phyloP scores from a whole-genome alignment of 2,329 filamentous ascomycete species.

The Plectosphaerella cucumerina region DNA sequence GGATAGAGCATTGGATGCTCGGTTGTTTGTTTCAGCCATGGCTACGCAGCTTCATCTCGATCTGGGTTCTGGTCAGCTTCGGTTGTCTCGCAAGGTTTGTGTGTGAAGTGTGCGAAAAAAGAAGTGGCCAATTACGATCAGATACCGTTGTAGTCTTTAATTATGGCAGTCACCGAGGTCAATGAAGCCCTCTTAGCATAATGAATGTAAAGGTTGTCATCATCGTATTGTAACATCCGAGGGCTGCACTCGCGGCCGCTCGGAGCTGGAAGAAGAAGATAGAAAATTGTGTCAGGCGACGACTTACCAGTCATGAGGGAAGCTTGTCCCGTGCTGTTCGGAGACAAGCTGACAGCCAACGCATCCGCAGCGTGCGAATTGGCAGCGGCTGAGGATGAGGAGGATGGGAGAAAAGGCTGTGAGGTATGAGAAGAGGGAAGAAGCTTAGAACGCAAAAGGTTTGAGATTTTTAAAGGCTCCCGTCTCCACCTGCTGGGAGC shows the following conservation, averaged over 20 bases:
- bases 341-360: neutral
- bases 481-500: no score
- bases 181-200: constrained; percentile 58
- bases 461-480: neutral
- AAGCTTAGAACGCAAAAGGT: neutral
- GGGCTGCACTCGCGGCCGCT: neutral
- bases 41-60: constrained; percentile 41
- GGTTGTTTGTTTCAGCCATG: constrained; percentile 33
- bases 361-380: neutral
- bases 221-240: constrained; percentile 32
- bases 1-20: no score
- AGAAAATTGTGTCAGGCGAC: neutral
- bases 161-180: constrained; percentile 59
- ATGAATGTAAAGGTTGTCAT: constrained; percentile 52
- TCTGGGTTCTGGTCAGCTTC: constrained; percentile 24
- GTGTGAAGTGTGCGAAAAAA: constrained; percentile 1
- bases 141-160: constrained; percentile 98
- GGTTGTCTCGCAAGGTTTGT: neutral
- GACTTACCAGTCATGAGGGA: constrained; percentile 16
- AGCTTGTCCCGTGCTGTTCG: neutral
- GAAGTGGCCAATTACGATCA: constrained; percentile 49
- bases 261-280: constrained; percentile 1
- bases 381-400: neutral
- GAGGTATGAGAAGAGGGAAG: neutral
- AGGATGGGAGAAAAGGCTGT: neutral